These are phyloP conservation scores for Pythium phragmitis DNA, from an alignment of 352 stramenopile species.

Conservation along the genomic window DNA sequence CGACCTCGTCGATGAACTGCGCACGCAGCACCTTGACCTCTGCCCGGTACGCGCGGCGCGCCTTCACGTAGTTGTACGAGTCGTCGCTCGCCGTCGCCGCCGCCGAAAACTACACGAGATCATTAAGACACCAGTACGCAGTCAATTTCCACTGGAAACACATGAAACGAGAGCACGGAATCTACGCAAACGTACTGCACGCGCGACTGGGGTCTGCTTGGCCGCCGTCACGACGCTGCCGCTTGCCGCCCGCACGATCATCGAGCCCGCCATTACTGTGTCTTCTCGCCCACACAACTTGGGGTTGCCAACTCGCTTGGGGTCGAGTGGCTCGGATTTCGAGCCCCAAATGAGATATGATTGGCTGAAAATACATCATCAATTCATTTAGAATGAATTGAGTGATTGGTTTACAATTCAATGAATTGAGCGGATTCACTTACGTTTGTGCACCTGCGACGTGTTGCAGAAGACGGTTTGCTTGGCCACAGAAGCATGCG, in stretches of 20 bases:
- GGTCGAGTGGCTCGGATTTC: conserved; percentile 5
- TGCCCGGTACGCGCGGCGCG: conserved; percentile 62
- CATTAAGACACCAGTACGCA: conserved; percentile 3
- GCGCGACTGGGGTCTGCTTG: conserved; percentile 24
- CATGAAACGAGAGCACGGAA: background rate
- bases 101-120: conserved; percentile 38
- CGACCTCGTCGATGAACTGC: conserved; percentile 74
- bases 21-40: conserved; percentile 70
- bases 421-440: conserved; percentile 15
- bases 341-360: conserved; percentile 12
- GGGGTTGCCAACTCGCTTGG: background rate
- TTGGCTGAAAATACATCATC: conserved; percentile 24
- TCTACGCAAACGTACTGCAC: conserved; percentile 21
- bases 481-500: conserved; percentile 15
- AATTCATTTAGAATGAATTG: conserved; percentile 12
- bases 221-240: conserved; percentile 18
- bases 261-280: conserved; percentile 22
- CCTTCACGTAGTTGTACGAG: conserved; percentile 75
- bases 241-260: conserved; percentile 26
- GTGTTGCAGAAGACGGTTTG: background rate
- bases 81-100: conserved; percentile 31
- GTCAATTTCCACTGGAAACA: background rate
- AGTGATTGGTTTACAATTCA: background rate
- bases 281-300: conserved; percentile 22
- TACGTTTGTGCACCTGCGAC: conserved; percentile 12